phyloP scores from a whole-genome alignment of 306 rosid genomes.

The Styphnolobium japonicum region DNA sequence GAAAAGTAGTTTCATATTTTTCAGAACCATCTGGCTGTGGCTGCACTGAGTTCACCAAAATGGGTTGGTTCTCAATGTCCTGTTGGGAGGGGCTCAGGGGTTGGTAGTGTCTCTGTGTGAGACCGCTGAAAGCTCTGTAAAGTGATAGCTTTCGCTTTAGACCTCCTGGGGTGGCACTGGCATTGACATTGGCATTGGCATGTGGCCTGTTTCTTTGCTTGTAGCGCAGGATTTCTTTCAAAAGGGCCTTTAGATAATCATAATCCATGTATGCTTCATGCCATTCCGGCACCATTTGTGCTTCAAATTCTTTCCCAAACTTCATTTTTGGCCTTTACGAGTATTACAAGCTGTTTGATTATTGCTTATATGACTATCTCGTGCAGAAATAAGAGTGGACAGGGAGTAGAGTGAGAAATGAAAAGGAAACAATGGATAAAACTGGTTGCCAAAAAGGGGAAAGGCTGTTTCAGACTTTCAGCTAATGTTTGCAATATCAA shows the following conservation, averaged over 20 bases:
- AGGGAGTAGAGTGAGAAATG: not conserved
- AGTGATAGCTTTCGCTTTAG: constrained; percentile 51
- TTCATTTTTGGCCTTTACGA: constrained; percentile 37
- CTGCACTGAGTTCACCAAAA: constrained; percentile 39
- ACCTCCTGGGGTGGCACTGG: constrained; percentile 9
- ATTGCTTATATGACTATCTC: not conserved
- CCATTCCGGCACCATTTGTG: constrained; percentile 85
- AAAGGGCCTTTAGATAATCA: constrained; percentile 39
- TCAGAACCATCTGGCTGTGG: constrained; percentile 16
- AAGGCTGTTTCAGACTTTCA: not conserved
- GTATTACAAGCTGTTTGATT: not conserved
- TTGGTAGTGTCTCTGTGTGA: constrained; percentile 31
- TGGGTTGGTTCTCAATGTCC: constrained; percentile 63
- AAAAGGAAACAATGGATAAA: not conserved
- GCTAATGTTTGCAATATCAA: not conserved
- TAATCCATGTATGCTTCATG: constrained; percentile 73
- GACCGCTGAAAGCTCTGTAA: constrained; percentile 74
- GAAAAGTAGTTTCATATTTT: constrained; percentile 48
- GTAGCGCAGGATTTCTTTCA: constrained; percentile 42
- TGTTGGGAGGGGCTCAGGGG: constrained; percentile 13
- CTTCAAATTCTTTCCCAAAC: constrained; percentile 65
- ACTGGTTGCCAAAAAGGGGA: not conserved
- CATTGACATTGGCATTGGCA: not conserved
- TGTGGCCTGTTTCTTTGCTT: constrained; percentile 25
- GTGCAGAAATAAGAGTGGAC: not conserved